Conservation (phyloP, 495 filamentous ascomycete species). For the Penicillium diatomitis region DNA sequence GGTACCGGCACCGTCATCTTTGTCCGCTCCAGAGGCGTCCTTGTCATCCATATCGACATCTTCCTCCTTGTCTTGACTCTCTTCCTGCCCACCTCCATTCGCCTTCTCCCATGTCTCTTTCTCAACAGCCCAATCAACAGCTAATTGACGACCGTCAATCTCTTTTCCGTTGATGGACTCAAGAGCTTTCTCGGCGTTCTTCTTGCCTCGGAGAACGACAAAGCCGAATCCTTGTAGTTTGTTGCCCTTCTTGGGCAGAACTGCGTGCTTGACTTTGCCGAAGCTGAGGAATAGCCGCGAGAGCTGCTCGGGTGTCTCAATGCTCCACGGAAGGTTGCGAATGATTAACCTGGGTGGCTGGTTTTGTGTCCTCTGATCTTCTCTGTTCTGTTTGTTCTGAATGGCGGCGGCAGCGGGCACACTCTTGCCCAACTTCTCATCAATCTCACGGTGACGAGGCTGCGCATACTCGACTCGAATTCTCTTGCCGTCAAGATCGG, state of each 20-base stretch:
- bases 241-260: constrained; percentile 65
- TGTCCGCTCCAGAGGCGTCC: constrained; percentile 17
- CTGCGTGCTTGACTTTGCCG: constrained; percentile 78
- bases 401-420: constrained; percentile 36
- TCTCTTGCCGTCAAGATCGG: constrained; percentile 64
- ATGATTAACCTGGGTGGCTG: constrained; percentile 81
- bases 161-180: constrained; percentile 78
- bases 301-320: constrained; percentile 77
- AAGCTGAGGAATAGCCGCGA: constrained; percentile 68
- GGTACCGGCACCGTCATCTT: constrained; percentile 16
- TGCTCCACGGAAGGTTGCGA: constrained; percentile 91
- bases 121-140: constrained; percentile 94
- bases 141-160: constrained; percentile 75
- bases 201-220: constrained; percentile 74
- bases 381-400: constrained; percentile 48
- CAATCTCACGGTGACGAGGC: constrained; percentile 63
- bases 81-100: constrained; percentile 36
- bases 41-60: constrained; percentile 33
- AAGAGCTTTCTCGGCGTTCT: constrained; percentile 87
- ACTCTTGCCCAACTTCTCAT: constrained; percentile 40
- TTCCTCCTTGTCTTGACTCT: constrained; percentile 19
- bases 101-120: constrained; percentile 71
- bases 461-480: constrained; percentile 84
- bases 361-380: constrained; percentile 45
- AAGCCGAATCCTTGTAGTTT: constrained; percentile 86